Conservation (phyloP, 495 filamentous ascomycete species). For the Bryoglossum gracile region DNA sequence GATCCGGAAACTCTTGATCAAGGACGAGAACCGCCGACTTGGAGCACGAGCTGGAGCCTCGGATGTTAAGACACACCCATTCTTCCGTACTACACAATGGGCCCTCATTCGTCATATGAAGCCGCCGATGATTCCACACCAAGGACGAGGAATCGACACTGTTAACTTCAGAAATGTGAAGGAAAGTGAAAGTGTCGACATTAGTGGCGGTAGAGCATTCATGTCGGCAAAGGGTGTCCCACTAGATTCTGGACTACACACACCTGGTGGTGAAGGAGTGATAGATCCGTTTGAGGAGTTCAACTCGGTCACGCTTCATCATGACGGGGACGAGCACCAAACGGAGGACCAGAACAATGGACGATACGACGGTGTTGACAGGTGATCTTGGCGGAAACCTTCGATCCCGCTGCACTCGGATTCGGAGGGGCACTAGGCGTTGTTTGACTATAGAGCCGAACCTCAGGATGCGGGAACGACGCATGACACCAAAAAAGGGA, state of each 20-base stretch:
- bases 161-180: slow-evolving; percentile 97
- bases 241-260: slow-evolving; percentile 75
- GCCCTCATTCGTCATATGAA: slow-evolving; percentile 95
- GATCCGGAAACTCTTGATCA: slow-evolving; percentile 94
- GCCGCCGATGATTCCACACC: slow-evolving; percentile 94
- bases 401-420: too few relatives aligned
- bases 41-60: slow-evolving; percentile 92
- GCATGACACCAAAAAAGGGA: too few relatives aligned
- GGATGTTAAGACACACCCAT: slow-evolving; percentile 93
- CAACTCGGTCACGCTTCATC: slow-evolving; percentile 95
- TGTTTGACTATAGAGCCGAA: slow-evolving; percentile 5
- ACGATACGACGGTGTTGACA: slow-evolving; percentile 26
- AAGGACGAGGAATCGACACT: slow-evolving; percentile 86
- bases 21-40: slow-evolving; percentile 91
- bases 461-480: not conserved
- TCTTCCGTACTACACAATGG: slow-evolving; percentile 95
- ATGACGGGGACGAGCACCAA: slow-evolving; percentile 71
- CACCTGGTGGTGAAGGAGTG: slow-evolving; percentile 73
- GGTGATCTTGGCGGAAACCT: too few relatives aligned
- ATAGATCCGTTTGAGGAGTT: slow-evolving; percentile 99
- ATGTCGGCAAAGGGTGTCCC: slow-evolving; percentile 61
- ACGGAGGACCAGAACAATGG: slow-evolving; percentile 24
- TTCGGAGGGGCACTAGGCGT: too few relatives aligned
- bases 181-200: slow-evolving; percentile 92
- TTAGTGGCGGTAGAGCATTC: slow-evolving; percentile 55